Evolutionary conservation across 116 monocot species (phyloP).

Genomic region (Thalassia testudinum): DNA sequence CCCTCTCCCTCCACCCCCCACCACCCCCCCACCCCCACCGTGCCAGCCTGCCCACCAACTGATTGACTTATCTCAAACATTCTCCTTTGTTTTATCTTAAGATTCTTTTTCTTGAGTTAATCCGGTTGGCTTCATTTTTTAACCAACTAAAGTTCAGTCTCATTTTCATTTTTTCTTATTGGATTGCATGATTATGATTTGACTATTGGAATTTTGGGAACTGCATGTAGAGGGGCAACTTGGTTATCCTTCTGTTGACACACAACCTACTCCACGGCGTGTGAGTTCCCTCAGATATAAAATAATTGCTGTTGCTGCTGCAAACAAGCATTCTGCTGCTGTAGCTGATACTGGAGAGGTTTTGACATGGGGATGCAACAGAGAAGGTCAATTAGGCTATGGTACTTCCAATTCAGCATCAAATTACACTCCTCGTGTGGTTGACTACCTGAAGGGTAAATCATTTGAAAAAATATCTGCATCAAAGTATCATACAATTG

Average conservation of each 20-base stretch:
- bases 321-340: constrained; percentile 88
- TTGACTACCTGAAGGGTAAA: constrained; percentile 95
- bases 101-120: too few species aligned
- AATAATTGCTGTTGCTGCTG: constrained; percentile 82
- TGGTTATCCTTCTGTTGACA: constrained; percentile 93
- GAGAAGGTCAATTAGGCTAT: constrained; percentile 99
- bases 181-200: too few species aligned
- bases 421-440: constrained; percentile 81
- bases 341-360: constrained; percentile 93
- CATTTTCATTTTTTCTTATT: too few species aligned
- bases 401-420: constrained; percentile 98
- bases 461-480: constrained; percentile 58
- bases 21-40: too few species aligned
- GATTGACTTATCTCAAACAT: too few species aligned
- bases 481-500: constrained; percentile 89
- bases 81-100: too few species aligned
- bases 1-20: too few species aligned
- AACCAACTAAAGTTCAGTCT: too few species aligned
- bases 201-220: too few species aligned
- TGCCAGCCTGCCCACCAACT: too few species aligned
- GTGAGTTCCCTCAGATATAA: constrained; percentile 65
- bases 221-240: constrained; percentile 82
- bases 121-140: too few species aligned
- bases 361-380: constrained; percentile 98
- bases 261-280: constrained; percentile 87